Evolutionary conservation across 2,329 filamentous ascomycete genomes (phyloP), one percentile per base, ranked within the genome.

Genomic region (Botrytis fabae): DNA sequence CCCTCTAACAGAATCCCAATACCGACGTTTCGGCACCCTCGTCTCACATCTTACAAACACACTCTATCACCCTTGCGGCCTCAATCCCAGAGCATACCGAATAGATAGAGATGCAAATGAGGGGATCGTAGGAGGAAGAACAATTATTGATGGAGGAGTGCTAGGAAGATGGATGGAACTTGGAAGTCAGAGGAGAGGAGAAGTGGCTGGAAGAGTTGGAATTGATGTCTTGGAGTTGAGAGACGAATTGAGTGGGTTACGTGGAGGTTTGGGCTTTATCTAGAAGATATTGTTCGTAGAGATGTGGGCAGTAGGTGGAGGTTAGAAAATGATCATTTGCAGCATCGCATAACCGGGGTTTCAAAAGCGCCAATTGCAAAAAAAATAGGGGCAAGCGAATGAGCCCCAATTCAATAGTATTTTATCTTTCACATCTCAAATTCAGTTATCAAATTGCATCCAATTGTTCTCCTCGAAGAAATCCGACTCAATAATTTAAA

Each of bases 11-110:
- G 95, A 98, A 82, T 86, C 91, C 9, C 86, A 91, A 18, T 98
- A 98, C 83, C 91, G 96, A 1, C 91, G 95, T 0, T 87, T 99
- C 5, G 91, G 91, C 6, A 93, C 93, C 2, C 85, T 99, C 6
- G 89, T 95, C 64, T 92, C 91, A 6, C 94, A 97, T 80, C 86
- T 99, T 1, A 86, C 91, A 14, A 93, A 90, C 48, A 90, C 91
- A 0, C 87, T 98, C 12, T 90, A 93, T 61, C 91, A 94, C 75
- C 84, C 92, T 7, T 93, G 91, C 12, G 94, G 93, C 0, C 85
- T 98, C 68, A 98, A 98, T 82, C 92, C 94, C 2, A 90, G 92
- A 72, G 93, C 91, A 0, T 93, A 95, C 83, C 88, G 96, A 22
- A 85, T 90, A 1, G 89, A 90, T 69, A 86, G 85, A 73, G 88